These are phyloP conservation scores for Dunaliella primolecta DNA, from an alignment of 139 green algal species.

Conservation along the genomic window DNA sequence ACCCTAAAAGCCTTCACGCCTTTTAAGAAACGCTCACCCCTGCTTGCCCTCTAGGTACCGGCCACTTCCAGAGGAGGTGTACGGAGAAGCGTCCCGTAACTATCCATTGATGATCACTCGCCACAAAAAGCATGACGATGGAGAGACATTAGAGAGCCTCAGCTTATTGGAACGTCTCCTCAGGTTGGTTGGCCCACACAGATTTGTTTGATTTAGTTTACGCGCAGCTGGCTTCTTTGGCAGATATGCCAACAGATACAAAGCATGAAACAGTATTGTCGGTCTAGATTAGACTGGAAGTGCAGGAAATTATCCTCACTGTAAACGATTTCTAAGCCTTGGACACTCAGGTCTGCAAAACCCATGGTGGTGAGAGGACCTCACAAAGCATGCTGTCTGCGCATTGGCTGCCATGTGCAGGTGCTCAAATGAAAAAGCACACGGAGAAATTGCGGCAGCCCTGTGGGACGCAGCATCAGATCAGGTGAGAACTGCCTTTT, in stretches of 20 bases:
- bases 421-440: slow-evolving; percentile 56
- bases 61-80: slow-evolving; percentile 58
- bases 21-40: neutral
- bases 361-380: neutral
- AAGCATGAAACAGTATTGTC: neutral
- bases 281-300: neutral
- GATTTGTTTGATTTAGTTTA: neutral
- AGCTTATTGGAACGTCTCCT: slow-evolving; percentile 70
- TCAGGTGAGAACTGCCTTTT: no score
- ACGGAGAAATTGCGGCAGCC: slow-evolving; percentile 55
- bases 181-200: slow-evolving; percentile 33
- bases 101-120: slow-evolving; percentile 68
- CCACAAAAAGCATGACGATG: slow-evolving; percentile 44
- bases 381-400: no score
- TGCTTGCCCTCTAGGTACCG: slow-evolving; percentile 47
- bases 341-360: neutral
- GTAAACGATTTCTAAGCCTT: neutral
- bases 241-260: neutral
- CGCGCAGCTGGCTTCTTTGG: neutral
- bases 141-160: slow-evolving; percentile 58
- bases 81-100: slow-evolving; percentile 27
- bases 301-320: neutral
- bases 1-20: no score
- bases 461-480: slow-evolving; percentile 69
- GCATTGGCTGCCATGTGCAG: no score